Conservation (phyloP, 768 basidiomycete species). For the Rhodotorula sphaerocarpa region DNA sequence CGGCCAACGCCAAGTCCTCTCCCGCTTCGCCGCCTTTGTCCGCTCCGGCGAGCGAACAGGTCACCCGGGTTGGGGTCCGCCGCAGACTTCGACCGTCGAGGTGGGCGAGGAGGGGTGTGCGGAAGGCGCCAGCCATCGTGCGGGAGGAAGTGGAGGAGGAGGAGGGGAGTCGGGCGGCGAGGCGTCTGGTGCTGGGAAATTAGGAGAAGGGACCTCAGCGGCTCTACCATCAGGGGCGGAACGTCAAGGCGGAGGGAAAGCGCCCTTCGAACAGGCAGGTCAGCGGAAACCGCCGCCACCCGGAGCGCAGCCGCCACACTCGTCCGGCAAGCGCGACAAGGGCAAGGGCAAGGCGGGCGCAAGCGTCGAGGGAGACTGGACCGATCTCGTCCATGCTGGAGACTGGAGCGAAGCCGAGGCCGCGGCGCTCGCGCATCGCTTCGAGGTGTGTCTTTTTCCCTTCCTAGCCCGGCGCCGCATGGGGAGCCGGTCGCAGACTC, state of each 20-base stretch:
- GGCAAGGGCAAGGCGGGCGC: conserved; percentile 37
- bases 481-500: conserved; percentile 43
- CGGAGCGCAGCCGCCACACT: too few relatives aligned
- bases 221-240: too few relatives aligned
- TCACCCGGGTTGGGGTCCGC: conserved; percentile 30
- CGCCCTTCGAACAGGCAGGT: too few relatives aligned
- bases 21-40: conserved; percentile 71
- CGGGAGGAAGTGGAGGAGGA: conserved; percentile 29
- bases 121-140: neutral
- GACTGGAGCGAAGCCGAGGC: conserved; percentile 13
- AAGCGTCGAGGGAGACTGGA: conserved; percentile 25
- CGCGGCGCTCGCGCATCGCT: conserved; percentile 26
- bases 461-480: too few relatives aligned
- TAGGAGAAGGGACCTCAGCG: too few relatives aligned
- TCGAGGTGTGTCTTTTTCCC: conserved; percentile 44
- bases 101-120: neutral
- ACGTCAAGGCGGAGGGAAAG: conserved; percentile 41
- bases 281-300: too few relatives aligned
- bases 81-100: neutral
- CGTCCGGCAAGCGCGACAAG: conserved; percentile 6
- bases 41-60: conserved; percentile 45
- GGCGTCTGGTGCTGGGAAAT: too few relatives aligned
- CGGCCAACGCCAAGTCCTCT: conserved; percentile 65
- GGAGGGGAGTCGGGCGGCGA: too few relatives aligned
- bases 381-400: conserved; percentile 2